phyloP scores from a whole-genome alignment of 192 early-diverging fungal species.

The Podila minutissima region DNA sequence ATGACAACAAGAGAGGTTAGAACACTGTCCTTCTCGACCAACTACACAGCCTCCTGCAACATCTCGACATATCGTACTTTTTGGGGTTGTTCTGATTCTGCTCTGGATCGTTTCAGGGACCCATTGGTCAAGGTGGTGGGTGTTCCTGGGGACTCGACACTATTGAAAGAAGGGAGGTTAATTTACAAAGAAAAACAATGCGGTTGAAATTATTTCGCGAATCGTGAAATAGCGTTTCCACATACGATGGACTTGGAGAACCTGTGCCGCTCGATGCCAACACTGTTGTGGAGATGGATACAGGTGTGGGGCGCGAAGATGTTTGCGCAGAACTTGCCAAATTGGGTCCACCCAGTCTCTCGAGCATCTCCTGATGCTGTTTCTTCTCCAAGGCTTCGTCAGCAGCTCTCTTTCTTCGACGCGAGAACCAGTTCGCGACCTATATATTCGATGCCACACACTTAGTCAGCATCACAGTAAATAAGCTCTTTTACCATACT shows the following conservation, averaged over 20 bases:
- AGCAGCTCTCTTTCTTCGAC: not conserved
- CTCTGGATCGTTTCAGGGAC: not conserved
- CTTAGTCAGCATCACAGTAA: not conserved
- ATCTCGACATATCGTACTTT: not conserved
- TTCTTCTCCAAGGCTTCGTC: conserved; percentile 1
- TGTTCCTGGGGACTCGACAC: too few species aligned
- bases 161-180: too few species aligned
- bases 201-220: too few species aligned
- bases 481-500: too few species aligned
- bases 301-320: not conserved
- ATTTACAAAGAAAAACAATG: too few species aligned
- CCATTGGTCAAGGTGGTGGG: not conserved
- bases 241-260: too few species aligned
- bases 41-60: too few species aligned
- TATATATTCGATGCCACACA: not conserved
- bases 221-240: too few species aligned
- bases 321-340: not conserved
- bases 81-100: not conserved
- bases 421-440: conserved; percentile 4
- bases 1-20: not conserved
- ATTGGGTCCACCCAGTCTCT: not conserved
- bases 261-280: too few species aligned
- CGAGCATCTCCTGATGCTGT: not conserved
- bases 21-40: too few species aligned
- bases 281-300: not conserved